Conservation (phyloP, 257 asterid genomes). For the Ballota nigra region DNA sequence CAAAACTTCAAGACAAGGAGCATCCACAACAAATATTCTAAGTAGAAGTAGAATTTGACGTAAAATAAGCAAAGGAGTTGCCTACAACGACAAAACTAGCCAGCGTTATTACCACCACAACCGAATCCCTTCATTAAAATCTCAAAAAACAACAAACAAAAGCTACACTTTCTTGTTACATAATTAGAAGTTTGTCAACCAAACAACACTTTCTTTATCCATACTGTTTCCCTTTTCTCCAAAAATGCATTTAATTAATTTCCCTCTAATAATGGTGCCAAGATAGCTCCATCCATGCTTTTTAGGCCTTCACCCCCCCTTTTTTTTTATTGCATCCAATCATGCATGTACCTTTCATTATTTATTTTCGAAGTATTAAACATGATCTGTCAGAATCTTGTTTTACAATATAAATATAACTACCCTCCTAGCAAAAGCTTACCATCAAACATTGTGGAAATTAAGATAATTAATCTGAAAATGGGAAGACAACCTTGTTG, state of each 20-base stretch:
- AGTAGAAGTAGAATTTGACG: conserved; percentile 24
- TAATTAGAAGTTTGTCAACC: conserved; percentile 26
- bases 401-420: conserved; percentile 26
- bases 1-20: not conserved
- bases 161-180: conserved; percentile 9
- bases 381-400: conserved; percentile 41
- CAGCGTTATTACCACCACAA: conserved; percentile 58
- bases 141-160: not conserved
- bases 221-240: not conserved
- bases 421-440: not conserved
- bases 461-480: not conserved
- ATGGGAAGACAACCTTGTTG: conserved; percentile 85
- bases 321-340: conserved; percentile 8
- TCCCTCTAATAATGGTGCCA: not conserved
- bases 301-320: conserved; percentile 25
- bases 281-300: conserved; percentile 31
- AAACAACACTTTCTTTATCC: conserved; percentile 27
- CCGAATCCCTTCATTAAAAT: conserved; percentile 35
- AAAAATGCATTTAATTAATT: not conserved
- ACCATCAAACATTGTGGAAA: not conserved
- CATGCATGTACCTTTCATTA: conserved; percentile 37
- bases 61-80: conserved; percentile 28
- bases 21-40: conserved; percentile 26
- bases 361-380: conserved; percentile 17
- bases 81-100: conserved; percentile 55